Evolutionary conservation across 768 basidiomycete genomes (phyloP), one percentile per base, ranked within the genome.

Genomic region (Tulasnella sp.): DNA sequence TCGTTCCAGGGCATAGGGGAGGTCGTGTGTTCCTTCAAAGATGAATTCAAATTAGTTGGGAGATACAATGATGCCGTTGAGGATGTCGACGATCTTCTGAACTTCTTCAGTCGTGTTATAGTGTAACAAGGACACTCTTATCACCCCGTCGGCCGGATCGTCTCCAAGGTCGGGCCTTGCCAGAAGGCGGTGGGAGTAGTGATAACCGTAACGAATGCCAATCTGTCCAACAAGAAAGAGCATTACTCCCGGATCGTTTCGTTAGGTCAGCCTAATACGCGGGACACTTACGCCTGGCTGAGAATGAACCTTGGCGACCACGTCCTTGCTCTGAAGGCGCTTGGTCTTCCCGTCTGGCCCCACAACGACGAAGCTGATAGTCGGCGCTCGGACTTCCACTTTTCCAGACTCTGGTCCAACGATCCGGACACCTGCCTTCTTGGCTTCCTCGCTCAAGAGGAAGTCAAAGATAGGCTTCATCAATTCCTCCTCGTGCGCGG

Each of bases 81-180:
- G 67, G 34, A 78, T 74, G 0, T 82, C 82, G 38, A 92, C 86
- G 78, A 93, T 89, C 79, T 78, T 83, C 74, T 88, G 82, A 0
- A 92, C 91, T 79, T 93, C 91, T 76, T 89, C 86, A 3, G 90
- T 84, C 0, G 92, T 93, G 80, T 93, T 93, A 79, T 93, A 92
- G 79, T 93, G 93, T 31, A 92, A 91, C 36, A 93, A 81, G 1
- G 91, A 92, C 74, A 93, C 88, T 3, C 93, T 87, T 29, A 93
- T 90, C 3, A 91, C 89, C 0, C 89, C 91, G 77, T 93, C 91
- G 0, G 86, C 84, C 0, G 85, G 81, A 79, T 91, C 88, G 37
- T 67, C 87, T 22, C 81, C 81, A 11, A 91, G 82, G 29, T 71
- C 34, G 36, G 83, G 82, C 29, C 25, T 6, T 8, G 86, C 83